phyloP scores from a whole-genome alignment of 228 moss, liverwort and hornwort species.

The Sphagnum fallax region DNA sequence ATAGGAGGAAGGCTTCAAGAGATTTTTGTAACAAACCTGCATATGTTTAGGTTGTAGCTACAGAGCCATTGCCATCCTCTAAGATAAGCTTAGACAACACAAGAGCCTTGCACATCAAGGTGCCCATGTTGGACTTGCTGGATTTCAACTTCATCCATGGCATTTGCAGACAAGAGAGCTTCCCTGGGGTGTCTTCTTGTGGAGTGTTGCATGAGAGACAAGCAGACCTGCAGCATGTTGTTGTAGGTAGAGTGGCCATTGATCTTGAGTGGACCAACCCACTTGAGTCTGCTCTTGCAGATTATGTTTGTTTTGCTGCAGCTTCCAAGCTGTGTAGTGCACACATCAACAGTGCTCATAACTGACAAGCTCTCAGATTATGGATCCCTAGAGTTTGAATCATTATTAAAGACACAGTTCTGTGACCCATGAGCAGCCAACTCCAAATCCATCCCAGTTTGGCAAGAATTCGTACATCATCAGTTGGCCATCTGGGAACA shows the following conservation, averaged over 20 bases:
- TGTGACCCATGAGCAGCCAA: slow-evolving; percentile 37
- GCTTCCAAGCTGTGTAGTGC: slow-evolving; percentile 49
- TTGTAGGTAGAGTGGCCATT: slow-evolving; percentile 51
- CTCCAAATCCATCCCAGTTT: slow-evolving; percentile 56
- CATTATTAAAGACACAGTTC: slow-evolving; percentile 23
- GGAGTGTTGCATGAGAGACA: no score
- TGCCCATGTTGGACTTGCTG: slow-evolving; percentile 29
- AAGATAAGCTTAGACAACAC: slow-evolving; percentile 16
- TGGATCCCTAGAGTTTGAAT: slow-evolving; percentile 18
- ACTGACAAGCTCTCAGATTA: slow-evolving; percentile 48
- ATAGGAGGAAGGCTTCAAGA: no score
- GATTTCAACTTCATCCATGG: slow-evolving; percentile 14
- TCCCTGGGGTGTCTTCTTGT: slow-evolving; percentile 7
- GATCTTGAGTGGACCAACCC: slow-evolving; percentile 39
- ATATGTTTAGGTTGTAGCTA: slow-evolving; percentile 19
- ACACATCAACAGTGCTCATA: slow-evolving; percentile 60
- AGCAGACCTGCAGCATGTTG: slow-evolving; percentile 48
- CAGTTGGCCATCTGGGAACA: slow-evolving; percentile 5
- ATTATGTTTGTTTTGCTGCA: not conserved
- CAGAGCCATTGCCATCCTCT: slow-evolving; percentile 31
- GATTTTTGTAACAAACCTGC: no score
- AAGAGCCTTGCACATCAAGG: slow-evolving; percentile 21
- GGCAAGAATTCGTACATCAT: slow-evolving; percentile 34
- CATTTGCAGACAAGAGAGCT: not conserved
- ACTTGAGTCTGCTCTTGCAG: slow-evolving; percentile 6